Base-by-base conservation (phyloP, 2,329 filamentous ascomycete species). In the Mycogone perniciosa region DNA sequence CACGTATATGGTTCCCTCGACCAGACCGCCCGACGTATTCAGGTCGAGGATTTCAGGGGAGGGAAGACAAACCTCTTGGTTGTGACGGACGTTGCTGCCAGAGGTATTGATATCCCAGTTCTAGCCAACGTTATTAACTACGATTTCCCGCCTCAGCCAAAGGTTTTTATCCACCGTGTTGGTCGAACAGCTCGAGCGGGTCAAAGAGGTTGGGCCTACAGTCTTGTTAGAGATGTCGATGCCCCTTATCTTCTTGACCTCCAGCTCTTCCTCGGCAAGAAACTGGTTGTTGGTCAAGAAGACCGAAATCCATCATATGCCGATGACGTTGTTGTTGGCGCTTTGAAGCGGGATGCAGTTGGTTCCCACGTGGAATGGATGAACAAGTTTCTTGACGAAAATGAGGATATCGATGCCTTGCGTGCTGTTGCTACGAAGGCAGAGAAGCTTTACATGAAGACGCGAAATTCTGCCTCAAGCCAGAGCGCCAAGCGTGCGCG, bases 121-220 rank as follows among this genome's bases (percentile, higher is more conserved):
- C 77, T 99, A 34, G 91, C 89, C 51, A 97, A 99, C 65, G 93
- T 99, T 53, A 92, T 99, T 74, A 97, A 99, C 74, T 99, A 95
- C 69, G 92, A 97, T 64, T 99, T 99, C 57, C 92, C 93, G 3
- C 88, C 92, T 2, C 93, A 97, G 62, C 89, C 93, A 20, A 99
- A 99, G 71, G 84, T 99, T 39, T 99, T 95, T 62, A 87, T 99
- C 30, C 93, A 99, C 69, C 85, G 93, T 65, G 93, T 99, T 43
- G 93, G 93, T 61, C 85, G 93, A 71, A 99, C 95, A 29, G 95
- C 93, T 38, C 84, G 93, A 79, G 95, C 95, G 41, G 93, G 92
- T 10, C 85, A 89, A 61, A 83, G 86, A 57, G 93, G 93, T 56
- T 97, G 93, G 93, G 88, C 86, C 71, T 99, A 96, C 71, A 96